phyloP scores from a whole-genome alignment of 495 filamentous ascomycete genomes.

The Letharia lupina region DNA sequence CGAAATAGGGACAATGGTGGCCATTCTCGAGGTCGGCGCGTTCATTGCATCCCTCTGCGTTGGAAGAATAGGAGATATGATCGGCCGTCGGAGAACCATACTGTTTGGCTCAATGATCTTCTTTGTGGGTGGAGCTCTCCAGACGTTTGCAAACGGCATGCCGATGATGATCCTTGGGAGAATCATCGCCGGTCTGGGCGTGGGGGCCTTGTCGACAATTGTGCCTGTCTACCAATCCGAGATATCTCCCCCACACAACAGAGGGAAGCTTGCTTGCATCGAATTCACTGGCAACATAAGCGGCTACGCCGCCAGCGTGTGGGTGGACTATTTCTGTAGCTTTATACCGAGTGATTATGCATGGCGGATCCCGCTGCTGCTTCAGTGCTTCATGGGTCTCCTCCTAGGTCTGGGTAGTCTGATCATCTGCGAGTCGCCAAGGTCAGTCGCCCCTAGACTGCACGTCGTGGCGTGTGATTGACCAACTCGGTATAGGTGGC shows the following conservation, averaged over 20 bases:
- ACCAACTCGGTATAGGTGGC: slow-evolving; percentile 55
- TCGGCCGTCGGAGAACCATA: slow-evolving; percentile 84
- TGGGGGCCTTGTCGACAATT: slow-evolving; percentile 91
- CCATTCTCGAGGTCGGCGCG: slow-evolving; percentile 89
- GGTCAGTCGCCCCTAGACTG: slow-evolving; percentile 45
- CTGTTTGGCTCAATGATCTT: slow-evolving; percentile 91
- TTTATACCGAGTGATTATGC: slow-evolving; percentile 78
- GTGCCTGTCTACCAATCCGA: slow-evolving; percentile 98
- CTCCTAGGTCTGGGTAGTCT: slow-evolving; percentile 77
- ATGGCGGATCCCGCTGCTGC: slow-evolving; percentile 83
- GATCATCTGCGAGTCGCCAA: slow-evolving; percentile 91
- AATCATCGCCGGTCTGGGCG: slow-evolving; percentile 86
- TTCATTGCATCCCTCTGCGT: slow-evolving; percentile 86
- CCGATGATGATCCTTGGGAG: slow-evolving; percentile 87
- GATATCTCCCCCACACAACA: slow-evolving; percentile 92
- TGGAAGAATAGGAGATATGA: slow-evolving; percentile 81
- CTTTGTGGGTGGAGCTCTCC: slow-evolving; percentile 79
- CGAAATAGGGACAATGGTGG: slow-evolving; percentile 90
- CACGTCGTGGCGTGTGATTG: background rate
- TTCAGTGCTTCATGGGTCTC: slow-evolving; percentile 90
- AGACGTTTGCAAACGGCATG: slow-evolving; percentile 74
- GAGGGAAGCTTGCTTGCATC: slow-evolving; percentile 92
- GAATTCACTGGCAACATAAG: slow-evolving; percentile 96
- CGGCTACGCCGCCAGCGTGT: slow-evolving; percentile 91
- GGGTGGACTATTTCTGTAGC: slow-evolving; percentile 97